Evolutionary conservation across 2,329 filamentous ascomycete genomes (phyloP), one percentile per base, ranked within the genome.

Genomic region (Pleurostoma richardsiae): DNA sequence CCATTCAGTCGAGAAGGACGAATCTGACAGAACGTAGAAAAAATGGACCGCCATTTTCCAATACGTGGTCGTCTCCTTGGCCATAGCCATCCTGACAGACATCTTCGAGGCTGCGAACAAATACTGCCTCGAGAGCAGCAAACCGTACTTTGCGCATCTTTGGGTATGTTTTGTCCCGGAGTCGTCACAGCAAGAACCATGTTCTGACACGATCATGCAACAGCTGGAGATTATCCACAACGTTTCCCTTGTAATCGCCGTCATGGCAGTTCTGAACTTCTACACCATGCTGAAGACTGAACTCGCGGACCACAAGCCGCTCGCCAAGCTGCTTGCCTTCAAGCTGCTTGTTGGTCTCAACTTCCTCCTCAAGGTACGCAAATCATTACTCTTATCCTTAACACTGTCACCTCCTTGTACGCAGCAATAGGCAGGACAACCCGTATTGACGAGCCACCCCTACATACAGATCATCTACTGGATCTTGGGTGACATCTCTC

Each of bases 61-160:
- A 53, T 72, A 69, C 40, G 64, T 69, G 0, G 52, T 63, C 29
- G 47, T 68, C 28, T 50, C 58, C 30, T 38, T 64, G n/a, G 26
- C 57, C 4, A 72, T 62, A 70, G 77, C 52, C 69, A 80, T 60
- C 30, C 41, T 59, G 30, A 58, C 58, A n/a, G 56, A 54, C 40
- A 54, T 63, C 45, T 61, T 61, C 3, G 53, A 67, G 40, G 57
- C 52, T 1, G 52, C 51, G 1, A 55, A 56, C 4, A 54, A 58
- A 10, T 67, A 60, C 52, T 67, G 64, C 49, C 56, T 61, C 19
- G 59, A 51, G 4, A 56, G 56, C 10, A 58, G 53, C 30, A 56
- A 55, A 38, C 31, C 56, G 4, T 51, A 59, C 42, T 62, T 58
- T 38, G 62, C 60, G 10, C 60, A 63, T 30, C 49, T 66, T 5